Evolutionary conservation across 2,329 filamentous ascomycete genomes (phyloP), one percentile per base, ranked within the genome.

Genomic region (Aspergillus persii): DNA sequence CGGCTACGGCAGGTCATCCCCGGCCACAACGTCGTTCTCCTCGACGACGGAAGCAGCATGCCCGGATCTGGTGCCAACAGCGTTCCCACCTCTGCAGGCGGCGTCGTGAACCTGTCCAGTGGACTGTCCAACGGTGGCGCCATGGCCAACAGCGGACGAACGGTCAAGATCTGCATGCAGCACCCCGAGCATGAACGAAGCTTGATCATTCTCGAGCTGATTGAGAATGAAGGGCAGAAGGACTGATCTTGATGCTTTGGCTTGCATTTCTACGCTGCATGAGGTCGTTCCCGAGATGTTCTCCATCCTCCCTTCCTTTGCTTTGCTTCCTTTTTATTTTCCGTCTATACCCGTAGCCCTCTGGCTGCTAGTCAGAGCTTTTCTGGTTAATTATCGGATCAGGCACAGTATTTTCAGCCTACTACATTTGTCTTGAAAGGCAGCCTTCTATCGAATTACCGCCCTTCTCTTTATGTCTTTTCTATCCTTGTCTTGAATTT

Each of bases 121-220:
- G 69, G 70, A 8, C 62, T 68, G 41, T 66, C 68, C 65, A 80
- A 68, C 69, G 78, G 74, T n/a, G 65, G 66, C 7, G 62, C 69
- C 6, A 54, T 74, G 57, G 62, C 72, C 4, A 70, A 67, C 49
- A 74, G 66, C 4, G 74, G 88, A 65, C 86, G 91, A 56, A 96
- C 91, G 1, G 89, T 98, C 69, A 99, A 99, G 84, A 86, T 99
- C 67, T 89, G 89, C 68, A 93, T 99, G 91, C 91, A 92, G 71
- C 95, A 99, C 79, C 95, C 95, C 0, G 91, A 96, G 77, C 82
- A 90, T 63, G 85, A 91, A 60, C 87, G 90, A 54, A 89, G 87
- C 70, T 93, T 97, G 80, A 87, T 99, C 65, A 88, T 99, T 63
- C 81, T 98, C 63, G 95, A 99, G 79, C 83, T 99, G 83, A 79